Conservation (phyloP, 495 filamentous ascomycete species). For the Penicillium canescens region DNA sequence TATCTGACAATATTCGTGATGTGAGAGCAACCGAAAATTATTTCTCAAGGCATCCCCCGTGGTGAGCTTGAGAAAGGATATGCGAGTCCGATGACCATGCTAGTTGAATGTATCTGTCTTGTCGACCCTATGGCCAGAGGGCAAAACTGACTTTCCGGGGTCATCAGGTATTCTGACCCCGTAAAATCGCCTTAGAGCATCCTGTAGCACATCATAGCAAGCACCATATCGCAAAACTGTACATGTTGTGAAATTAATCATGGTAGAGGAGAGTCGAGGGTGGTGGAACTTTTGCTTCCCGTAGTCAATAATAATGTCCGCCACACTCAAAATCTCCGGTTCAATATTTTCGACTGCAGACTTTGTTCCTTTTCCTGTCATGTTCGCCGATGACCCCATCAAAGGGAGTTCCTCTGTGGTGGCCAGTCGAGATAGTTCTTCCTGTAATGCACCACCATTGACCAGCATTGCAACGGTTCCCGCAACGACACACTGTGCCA, state of each 20-base stretch:
- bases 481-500: slow-evolving; percentile 13
- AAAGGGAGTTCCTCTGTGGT: slow-evolving; percentile 12
- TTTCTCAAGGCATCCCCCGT: too few relatives aligned
- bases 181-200: slow-evolving; percentile 25
- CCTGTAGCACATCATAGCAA: slow-evolving; percentile 32
- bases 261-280: slow-evolving; percentile 30
- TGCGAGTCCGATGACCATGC: background rate
- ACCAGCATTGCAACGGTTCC: slow-evolving; percentile 29
- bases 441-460: slow-evolving; percentile 25
- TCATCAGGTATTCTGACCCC: slow-evolving; percentile 23
- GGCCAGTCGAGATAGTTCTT: slow-evolving; percentile 23
- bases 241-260: slow-evolving; percentile 30
- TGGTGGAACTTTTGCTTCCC: slow-evolving; percentile 23
- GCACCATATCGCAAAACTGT: slow-evolving; percentile 31
- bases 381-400: slow-evolving; percentile 30
- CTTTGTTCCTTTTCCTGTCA: slow-evolving; percentile 29
- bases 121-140: slow-evolving; percentile 6
- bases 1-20: too few relatives aligned
- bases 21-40: too few relatives aligned
- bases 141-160: slow-evolving; percentile 16
- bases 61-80: background rate
- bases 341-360: slow-evolving; percentile 29
- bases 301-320: slow-evolving; percentile 34
- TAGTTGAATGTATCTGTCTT: background rate
- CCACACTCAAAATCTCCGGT: slow-evolving; percentile 20